Evolutionary conservation across 2,329 filamentous ascomycete genomes (phyloP), one percentile per base, ranked within the genome.

Genomic region (Lecanoromycetidae sp.): DNA sequence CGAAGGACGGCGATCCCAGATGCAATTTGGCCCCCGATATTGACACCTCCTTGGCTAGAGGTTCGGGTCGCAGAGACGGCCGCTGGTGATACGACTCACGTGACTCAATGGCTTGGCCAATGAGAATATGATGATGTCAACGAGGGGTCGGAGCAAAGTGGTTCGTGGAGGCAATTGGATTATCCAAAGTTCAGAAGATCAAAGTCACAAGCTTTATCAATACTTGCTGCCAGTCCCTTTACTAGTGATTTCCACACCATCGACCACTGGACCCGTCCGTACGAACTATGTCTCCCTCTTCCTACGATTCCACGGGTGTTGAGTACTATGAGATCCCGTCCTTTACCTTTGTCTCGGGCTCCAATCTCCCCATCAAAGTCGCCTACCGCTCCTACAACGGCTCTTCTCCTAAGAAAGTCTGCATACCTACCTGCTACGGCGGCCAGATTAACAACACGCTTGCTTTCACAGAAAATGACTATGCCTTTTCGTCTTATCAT

Each of bases 341-440:
- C 49, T 69, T 70, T 56, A 56, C 52, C 26, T 71, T 71, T 53
- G 54, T 58, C 42, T 57, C 57, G 39, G 64, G 62, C n/a, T 55
- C 52, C 3, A 61, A 54, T 4, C 54, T 64, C 19, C 56, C 63
- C 10, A 57, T 62, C 30, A 56, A 53, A 36, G 40, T 67, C 42
- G 58, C 71, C 33, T 72, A 71, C 57, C 63, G 63, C 38, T 64
- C 63, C 5, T 61, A 66, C 56, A 69, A 70, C 52, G 56, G 63
- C 7, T 55, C 61, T 1, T 50, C 53, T 4, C 59, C 58, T 22
- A 64, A 69, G 38, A 58, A 57, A n/a, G 66, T 68, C 13, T 57
- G 77, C 12, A 66, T 78, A 10, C 67, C 71, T 20, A 77, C 74
- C 2, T 78, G 74, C 57, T 78, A 73, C 56, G 66, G 68, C 4